Evolutionary conservation across 805 yeast genomes (phyloP), one percentile per base, ranked within the genome.

Genomic region (Sugiyamaella americana): DNA sequence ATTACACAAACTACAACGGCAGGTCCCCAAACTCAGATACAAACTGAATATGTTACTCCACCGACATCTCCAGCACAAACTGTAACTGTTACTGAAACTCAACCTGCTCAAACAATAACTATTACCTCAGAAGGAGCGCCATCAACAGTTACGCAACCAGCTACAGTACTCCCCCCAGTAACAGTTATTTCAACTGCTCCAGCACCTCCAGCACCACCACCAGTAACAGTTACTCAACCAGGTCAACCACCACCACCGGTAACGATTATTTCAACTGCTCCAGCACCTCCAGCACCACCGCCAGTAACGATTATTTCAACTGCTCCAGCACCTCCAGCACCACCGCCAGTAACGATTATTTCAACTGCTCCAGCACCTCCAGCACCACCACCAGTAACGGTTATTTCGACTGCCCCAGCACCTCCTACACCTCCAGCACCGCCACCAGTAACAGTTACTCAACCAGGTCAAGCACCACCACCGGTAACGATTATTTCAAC

Each of bases 361-460:
- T 13, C 37, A 8, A 20, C 47, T 8, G 26, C 10, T n/a, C 8
- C 49, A 3, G 23, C 24, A 26, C 32, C 32, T 22, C 37, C 51
- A 34, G 39, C 23, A n/a, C n/a, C n/a, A n/a, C n/a, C n/a, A n/a
- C n/a, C n/a, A 10, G 10, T 20, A 6, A 21, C 46, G 17, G 34
- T 18, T n/a, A 40, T 46, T 22, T 40, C 40, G 10, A 26, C 44
- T 11, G 21, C 40, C 5, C 43, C 50, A 22, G 39, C 24, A 10
- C 47, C 17, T 19, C 5, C 29, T 11, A 16, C 40, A 11, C 32
- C 20, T 17, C 17, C 35, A 24, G 19, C 23, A 21, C n/a, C n/a
- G n/a, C n/a, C 32, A 8, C 30, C 53, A 13, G 40, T 45, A 21
- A 55, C 58, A 16, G 51, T 51, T 8, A 56, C 58, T n/a, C 43